Conservation (phyloP, 805 yeast genomes). For the Candida stauntonica region DNA sequence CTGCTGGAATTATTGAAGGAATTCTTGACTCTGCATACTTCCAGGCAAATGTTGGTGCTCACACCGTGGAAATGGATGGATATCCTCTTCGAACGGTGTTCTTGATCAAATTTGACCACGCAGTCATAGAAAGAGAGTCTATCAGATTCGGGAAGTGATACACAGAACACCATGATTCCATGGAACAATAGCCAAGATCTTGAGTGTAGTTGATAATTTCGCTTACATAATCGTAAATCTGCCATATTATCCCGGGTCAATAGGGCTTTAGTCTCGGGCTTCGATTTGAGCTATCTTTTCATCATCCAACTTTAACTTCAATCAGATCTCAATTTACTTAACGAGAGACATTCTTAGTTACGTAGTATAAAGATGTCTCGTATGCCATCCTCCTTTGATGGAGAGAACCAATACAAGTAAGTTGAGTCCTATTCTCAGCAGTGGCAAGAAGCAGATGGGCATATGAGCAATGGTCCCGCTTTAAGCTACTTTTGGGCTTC, state of each 20-base stretch:
- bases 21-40: conserved; percentile 70
- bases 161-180: too few species aligned
- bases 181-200: too few species aligned
- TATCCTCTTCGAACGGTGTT: conserved; percentile 69
- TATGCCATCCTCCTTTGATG: conserved; percentile 35
- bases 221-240: background rate
- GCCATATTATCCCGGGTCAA: background rate
- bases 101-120: conserved; percentile 62
- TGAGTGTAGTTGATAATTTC: too few species aligned
- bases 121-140: conserved; percentile 51
- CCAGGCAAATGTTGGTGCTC: conserved; percentile 78
- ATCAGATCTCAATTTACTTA: too few species aligned
- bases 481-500: background rate
- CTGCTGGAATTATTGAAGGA: conserved; percentile 84
- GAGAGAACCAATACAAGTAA: conserved; percentile 24
- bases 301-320: background rate
- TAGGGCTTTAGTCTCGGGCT: background rate
- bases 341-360: background rate
- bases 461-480: background rate
- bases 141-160: conserved; percentile 33
- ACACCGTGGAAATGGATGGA: conserved; percentile 58
- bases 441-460: background rate
- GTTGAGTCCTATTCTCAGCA: conserved; percentile 1
- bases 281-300: too few species aligned
- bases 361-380: too few species aligned